A percentile compares a stretch with the other conserved stretches of the same genome.
Evolutionary conservation across 768 basidiomycete genomes (phyloP).

Genomic region (Cystofilobasidium capitatum): DNA sequence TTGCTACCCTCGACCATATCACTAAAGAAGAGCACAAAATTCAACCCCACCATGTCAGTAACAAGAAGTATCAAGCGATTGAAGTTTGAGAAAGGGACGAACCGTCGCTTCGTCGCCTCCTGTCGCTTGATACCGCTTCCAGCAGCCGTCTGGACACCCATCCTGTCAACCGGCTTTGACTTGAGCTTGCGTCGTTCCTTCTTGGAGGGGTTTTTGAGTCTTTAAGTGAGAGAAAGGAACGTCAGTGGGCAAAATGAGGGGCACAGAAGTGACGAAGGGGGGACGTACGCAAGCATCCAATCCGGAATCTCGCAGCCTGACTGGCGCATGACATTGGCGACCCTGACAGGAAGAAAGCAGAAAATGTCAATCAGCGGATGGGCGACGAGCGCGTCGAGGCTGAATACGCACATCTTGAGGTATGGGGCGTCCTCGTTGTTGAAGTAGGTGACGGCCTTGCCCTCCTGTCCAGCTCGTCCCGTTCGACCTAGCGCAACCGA

Average conservation of each 20-base stretch:
- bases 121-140: constrained; percentile 36
- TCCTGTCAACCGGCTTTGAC: constrained; percentile 51
- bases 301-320: constrained; percentile 85
- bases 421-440: constrained; percentile 86
- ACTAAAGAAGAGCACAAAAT: constrained; percentile 43
- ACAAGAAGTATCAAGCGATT: constrained; percentile 15
- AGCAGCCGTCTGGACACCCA: constrained; percentile 56
- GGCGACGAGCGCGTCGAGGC: too few species aligned
- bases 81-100: constrained; percentile 40
- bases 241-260: neutral
- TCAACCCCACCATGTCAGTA: constrained; percentile 3
- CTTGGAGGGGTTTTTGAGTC: constrained; percentile 81
- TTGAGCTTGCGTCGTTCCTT: constrained; percentile 77
- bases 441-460: constrained; percentile 91
- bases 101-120: constrained; percentile 32
- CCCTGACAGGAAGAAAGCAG: constrained; percentile 46
- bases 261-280: neutral
- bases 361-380: neutral
- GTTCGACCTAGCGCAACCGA: constrained; percentile 58
- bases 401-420: constrained; percentile 52
- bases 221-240: neutral
- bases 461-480: constrained; percentile 82
- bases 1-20: constrained; percentile 72
- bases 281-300: constrained; percentile 67
- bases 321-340: constrained; percentile 89